A percentile compares a stretch with the other conserved stretches of the same genome.
These are phyloP conservation scores for Blastobotrys terrestris DNA, from an alignment of 805 yeast genomes.

Conservation along the genomic window DNA sequence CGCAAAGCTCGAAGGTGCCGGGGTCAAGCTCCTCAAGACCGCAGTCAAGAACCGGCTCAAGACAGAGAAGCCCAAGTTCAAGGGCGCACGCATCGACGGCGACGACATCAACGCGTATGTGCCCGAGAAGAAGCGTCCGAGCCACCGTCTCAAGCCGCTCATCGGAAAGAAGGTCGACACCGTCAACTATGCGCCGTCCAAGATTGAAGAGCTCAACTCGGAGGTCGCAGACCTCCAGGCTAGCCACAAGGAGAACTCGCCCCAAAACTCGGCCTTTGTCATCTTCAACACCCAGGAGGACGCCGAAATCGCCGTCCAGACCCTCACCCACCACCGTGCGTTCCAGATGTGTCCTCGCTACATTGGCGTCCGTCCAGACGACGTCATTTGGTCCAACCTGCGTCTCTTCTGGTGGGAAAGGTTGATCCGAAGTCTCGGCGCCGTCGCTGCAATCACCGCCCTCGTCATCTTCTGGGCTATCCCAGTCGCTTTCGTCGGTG, in stretches of 20 bases:
- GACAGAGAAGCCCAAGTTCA: constrained; percentile 53
- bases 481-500: constrained; percentile 97
- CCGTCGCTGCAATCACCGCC: constrained; percentile 53
- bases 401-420: constrained; percentile 53
- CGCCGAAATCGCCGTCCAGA: constrained; percentile 81
- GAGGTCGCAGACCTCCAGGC: constrained; percentile 57
- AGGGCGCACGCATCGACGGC: constrained; percentile 27
- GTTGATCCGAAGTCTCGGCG: constrained; percentile 48
- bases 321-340: constrained; percentile 47
- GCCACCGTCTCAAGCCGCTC: constrained; percentile 63
- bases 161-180: constrained; percentile 84
- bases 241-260: constrained; percentile 45
- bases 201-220: constrained; percentile 60
- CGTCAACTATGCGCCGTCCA: constrained; percentile 62
- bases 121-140: constrained; percentile 71
- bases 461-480: constrained; percentile 88
- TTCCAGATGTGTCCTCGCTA: constrained; percentile 40
- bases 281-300: constrained; percentile 82
- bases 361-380: constrained; percentile 72
- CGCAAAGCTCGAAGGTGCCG: constrained; percentile 58
- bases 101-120: constrained; percentile 40
- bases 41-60: constrained; percentile 62
- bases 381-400: constrained; percentile 77
- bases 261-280: constrained; percentile 78
- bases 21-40: constrained; percentile 47